Evolutionary conservation across 2,329 filamentous ascomycete genomes (phyloP), one percentile per base, ranked within the genome.

Genomic region (Paracamarosporium sp.): DNA sequence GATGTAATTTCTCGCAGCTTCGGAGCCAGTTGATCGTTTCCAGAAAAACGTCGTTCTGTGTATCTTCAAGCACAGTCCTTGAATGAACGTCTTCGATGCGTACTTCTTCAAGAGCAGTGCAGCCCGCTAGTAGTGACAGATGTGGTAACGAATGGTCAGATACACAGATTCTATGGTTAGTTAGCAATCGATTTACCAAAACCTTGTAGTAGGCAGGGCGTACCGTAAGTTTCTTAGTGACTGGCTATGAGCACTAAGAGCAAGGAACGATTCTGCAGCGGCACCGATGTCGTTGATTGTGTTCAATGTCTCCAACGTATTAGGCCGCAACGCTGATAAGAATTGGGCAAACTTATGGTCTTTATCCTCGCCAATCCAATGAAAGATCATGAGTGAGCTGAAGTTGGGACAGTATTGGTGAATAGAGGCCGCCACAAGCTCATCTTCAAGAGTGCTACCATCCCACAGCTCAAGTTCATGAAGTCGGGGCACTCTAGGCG

Each of bases 341-440:
- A 91, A 89, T 2, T 78, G 76, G 0, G 86, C 83, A 48, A 90
- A 78, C 38, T 85, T 79, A 27, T 81, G 74, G 58, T 91, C 88
- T 6, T 83, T 80, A n/a, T 82, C 80, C 0, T 74, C 67, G 25
- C 77, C 76, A 15, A 64, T 63, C 71, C 78, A 65, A 25, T 5
- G 51, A 45, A 55, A 88, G 54, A 89, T 85, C 25, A 81, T 84
- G 22, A 92, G 73, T 36, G 84, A 82, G 41, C 81, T 81, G 64
- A 92, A 89, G 8, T 82, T 76, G 1, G 85, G 85, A 63, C 89
- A 92, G 63, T 84, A 78, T 24, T 81, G 70, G 24, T 81, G 78
- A 46, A 92, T 83, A 3, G 85, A 81, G 12, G 77, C 75, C 30
- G 84, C 75, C 0, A 82, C 83, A 1, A 83, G 80, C 54, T 84